These are phyloP conservation scores for Pythium chondricola DNA, from an alignment of 352 stramenopile genomes.

Conservation along the genomic window DNA sequence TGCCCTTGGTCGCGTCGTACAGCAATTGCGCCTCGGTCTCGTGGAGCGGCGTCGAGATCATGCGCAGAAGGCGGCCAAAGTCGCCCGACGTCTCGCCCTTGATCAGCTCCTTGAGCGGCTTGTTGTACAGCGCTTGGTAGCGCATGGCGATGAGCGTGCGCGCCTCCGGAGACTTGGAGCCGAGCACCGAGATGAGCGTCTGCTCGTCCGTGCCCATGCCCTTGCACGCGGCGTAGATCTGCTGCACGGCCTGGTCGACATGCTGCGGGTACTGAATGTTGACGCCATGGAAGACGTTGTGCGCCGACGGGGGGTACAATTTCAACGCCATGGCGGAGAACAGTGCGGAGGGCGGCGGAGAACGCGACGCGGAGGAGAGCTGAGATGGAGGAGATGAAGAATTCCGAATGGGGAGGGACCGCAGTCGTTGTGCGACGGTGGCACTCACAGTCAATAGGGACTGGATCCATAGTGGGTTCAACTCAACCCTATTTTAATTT, in stretches of 20 bases:
- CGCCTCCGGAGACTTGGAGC: conserved; percentile 58
- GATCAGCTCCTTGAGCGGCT: conserved; percentile 46
- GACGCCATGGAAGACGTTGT: conserved; percentile 47
- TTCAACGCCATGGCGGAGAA: conserved; percentile 14
- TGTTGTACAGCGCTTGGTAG: conserved; percentile 64
- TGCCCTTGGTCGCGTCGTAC: conserved; percentile 58
- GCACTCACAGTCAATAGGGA: background rate
- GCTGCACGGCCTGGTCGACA: conserved; percentile 55
- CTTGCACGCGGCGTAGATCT: conserved; percentile 64
- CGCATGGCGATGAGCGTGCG: conserved; percentile 61
- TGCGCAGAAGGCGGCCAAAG: conserved; percentile 58
- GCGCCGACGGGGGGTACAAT: conserved; percentile 55
- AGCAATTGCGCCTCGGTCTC: conserved; percentile 69
- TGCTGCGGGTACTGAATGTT: conserved; percentile 35
- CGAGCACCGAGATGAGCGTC: conserved; percentile 59
- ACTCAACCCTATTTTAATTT: too few relatives aligned
- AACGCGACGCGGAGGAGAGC: too few relatives aligned
- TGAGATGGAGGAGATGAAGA: too few relatives aligned
- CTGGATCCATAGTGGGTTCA: background rate
- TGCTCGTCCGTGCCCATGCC: conserved; percentile 72
- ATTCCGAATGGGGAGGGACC: too few relatives aligned
- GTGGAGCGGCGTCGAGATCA: conserved; percentile 67
- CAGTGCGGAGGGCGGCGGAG: background rate
- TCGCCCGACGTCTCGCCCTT: conserved; percentile 72
- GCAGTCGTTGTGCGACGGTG: too few relatives aligned